Percentiles rank a stretch among this genome's conserved stretches.
Evolutionary conservation across 225 moss, liverwort and hornwort genomes (phyloP).

Genomic region (Physcomitrellopsis africana): DNA sequence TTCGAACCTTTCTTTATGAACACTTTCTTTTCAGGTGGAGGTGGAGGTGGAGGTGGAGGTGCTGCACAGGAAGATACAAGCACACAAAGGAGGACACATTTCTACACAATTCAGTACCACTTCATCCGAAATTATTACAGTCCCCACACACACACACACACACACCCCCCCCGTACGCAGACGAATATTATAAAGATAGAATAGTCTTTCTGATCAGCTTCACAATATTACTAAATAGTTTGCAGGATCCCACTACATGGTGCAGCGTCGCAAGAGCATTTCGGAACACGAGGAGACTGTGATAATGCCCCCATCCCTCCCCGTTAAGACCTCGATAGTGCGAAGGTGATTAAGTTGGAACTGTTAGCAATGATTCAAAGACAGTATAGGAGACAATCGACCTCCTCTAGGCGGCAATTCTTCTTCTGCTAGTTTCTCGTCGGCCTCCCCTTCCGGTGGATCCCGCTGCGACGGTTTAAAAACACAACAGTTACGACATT

Average conservation of each 20-base stretch:
- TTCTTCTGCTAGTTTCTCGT: neutral
- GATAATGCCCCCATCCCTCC: neutral
- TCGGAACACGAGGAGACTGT: neutral
- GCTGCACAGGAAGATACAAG: conserved; percentile 14
- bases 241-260: too few relatives aligned
- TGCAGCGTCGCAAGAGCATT: too few relatives aligned
- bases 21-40: conserved; percentile 28
- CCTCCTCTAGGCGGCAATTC: conserved; percentile 14
- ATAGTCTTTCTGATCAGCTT: neutral
- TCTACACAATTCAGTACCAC: conserved; percentile 1
- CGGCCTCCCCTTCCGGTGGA: neutral
- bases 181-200: neutral
- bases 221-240: neutral
- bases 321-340: neutral
- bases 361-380: neutral
- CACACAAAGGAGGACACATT: neutral
- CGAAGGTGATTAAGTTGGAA: neutral
- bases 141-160: too few relatives aligned
- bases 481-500: conserved; percentile 3
- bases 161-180: neutral
- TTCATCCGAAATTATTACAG: neutral
- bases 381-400: conserved; percentile 1
- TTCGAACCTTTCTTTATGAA: conserved; percentile 26
- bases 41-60: conserved; percentile 3
- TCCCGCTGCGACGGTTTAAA: conserved; percentile 41